These are phyloP conservation scores for Neopestalotiopsis rosae DNA, from an alignment of 2,329 filamentous ascomycete species.

Conservation along the genomic window DNA sequence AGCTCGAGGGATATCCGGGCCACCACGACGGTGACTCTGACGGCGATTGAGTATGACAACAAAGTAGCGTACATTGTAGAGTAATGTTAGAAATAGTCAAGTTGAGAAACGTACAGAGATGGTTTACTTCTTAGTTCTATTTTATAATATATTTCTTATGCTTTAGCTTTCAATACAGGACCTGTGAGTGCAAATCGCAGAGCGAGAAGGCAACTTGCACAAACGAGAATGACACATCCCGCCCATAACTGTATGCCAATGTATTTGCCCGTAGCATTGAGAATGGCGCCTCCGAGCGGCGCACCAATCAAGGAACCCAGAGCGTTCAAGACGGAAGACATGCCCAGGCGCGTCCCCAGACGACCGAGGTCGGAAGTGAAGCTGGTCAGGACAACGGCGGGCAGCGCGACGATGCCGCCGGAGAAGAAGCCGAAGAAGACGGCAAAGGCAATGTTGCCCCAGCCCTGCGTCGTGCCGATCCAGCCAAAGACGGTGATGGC, in stretches of 20 bases:
- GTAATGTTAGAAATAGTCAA: too few species aligned
- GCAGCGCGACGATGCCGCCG: slow-evolving; percentile 48
- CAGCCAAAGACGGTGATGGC: slow-evolving; percentile 44
- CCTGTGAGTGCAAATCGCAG: slow-evolving; percentile 24
- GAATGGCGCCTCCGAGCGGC: slow-evolving; percentile 55
- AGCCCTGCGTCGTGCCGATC: slow-evolving; percentile 41
- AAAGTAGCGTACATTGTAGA: background rate
- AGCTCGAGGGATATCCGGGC: slow-evolving; percentile 4
- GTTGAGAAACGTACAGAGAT: too few species aligned
- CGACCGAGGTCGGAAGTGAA: slow-evolving; percentile 28
- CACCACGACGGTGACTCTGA: background rate
- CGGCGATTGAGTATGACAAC: background rate
- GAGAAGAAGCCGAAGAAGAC: slow-evolving; percentile 53
- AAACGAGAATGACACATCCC: slow-evolving; percentile 31
- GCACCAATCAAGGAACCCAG: slow-evolving; percentile 57
- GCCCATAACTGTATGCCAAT: slow-evolving; percentile 36
- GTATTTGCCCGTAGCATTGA: slow-evolving; percentile 31
- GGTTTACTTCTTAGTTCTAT: background rate
- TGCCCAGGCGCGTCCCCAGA: slow-evolving; percentile 48
- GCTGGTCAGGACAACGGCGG: slow-evolving; percentile 39
- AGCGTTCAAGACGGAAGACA: slow-evolving; percentile 42
- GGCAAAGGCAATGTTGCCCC: slow-evolving; percentile 47
- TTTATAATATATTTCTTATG: slow-evolving; percentile 10
- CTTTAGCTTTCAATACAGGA: slow-evolving; percentile 22
- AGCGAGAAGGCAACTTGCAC: slow-evolving; percentile 23